These are phyloP conservation scores for Sanguinoderma infundibulare DNA, from an alignment of 1,284 basidiomycete species.

Conservation along the genomic window DNA sequence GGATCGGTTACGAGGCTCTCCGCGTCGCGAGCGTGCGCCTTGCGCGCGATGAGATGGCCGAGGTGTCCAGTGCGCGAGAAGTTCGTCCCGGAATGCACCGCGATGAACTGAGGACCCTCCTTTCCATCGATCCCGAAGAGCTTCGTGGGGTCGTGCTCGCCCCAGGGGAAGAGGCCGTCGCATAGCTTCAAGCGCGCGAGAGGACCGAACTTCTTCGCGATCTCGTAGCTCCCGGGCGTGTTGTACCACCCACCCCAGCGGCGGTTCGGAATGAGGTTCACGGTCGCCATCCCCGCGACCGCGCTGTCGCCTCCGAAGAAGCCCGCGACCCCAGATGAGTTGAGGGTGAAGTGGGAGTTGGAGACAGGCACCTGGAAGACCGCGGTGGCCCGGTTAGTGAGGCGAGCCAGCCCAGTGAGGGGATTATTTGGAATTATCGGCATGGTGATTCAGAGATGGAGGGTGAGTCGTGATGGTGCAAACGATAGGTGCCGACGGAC, in stretches of 20 bases:
- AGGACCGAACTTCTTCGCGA: conserved; percentile 25
- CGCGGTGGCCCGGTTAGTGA: neutral
- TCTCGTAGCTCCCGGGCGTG: conserved; percentile 23
- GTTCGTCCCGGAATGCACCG: conserved; percentile 20
- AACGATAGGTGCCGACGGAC: neutral
- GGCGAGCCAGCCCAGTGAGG: neutral
- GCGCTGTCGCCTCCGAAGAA: conserved; percentile 25
- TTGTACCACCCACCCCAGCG: conserved; percentile 27
- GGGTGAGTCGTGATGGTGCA: neutral
- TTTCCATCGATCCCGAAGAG: conserved; percentile 25
- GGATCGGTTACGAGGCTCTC: no score
- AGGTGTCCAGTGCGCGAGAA: conserved; percentile 19
- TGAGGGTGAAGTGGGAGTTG: conserved; percentile 13
- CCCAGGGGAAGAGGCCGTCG: conserved; percentile 24
- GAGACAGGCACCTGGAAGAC: conserved; percentile 6
- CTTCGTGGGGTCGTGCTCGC: conserved; percentile 19
- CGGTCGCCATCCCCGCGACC: conserved; percentile 23
- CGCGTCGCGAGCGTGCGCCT: no score
- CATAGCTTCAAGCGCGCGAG: conserved; percentile 22
- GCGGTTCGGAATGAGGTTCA: conserved; percentile 19
- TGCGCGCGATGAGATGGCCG: conserved; percentile 20
- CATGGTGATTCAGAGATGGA: neutral
- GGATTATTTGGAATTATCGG: neutral
- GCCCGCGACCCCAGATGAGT: conserved; percentile 25
- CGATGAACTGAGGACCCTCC: conserved; percentile 17